These are phyloP conservation scores for Auricularia sp. DNA, from an alignment of 768 basidiomycete genomes.

Conservation along the genomic window DNA sequence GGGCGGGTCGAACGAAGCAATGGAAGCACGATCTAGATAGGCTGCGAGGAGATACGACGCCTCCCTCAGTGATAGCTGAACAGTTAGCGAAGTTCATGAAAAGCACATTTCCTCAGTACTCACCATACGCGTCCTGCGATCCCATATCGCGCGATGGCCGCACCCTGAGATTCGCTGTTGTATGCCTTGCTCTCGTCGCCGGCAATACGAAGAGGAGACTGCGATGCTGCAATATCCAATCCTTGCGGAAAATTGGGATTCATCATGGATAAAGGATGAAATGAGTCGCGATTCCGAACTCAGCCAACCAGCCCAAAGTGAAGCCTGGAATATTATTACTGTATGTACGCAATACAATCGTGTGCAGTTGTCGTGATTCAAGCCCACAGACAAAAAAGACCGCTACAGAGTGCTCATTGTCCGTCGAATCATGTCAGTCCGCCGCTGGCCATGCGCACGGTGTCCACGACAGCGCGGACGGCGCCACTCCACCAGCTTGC, in stretches of 20 bases:
- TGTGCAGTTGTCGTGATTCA: too few relatives aligned
- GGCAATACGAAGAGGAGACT: background rate
- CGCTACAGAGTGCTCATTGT: too few relatives aligned
- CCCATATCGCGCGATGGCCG: conserved; percentile 61
- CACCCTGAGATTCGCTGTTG: conserved; percentile 31
- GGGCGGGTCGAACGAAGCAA: conserved; percentile 42
- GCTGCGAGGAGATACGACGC: conserved; percentile 50
- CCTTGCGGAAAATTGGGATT: conserved; percentile 38
- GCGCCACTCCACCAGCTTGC: background rate
- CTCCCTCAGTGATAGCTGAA: conserved; percentile 32
- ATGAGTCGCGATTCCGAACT: too few relatives aligned
- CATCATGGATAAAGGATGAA: background rate
- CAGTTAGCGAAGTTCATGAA: background rate
- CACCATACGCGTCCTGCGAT: conserved; percentile 85
- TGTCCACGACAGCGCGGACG: background rate
- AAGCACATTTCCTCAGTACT: conserved; percentile 14
- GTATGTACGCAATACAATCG: too few relatives aligned
- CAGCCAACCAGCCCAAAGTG: too few relatives aligned
- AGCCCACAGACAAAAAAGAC: background rate
- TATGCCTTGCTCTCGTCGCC: background rate
- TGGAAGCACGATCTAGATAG: conserved; percentile 38
- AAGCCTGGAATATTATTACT: too few relatives aligned
- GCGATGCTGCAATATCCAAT: conserved; percentile 31
- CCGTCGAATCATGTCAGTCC: background rate
- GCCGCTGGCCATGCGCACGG: background rate